phyloP scores from a whole-genome alignment of 768 basidiomycete genomes.

The Kwoniella botswanensis region DNA sequence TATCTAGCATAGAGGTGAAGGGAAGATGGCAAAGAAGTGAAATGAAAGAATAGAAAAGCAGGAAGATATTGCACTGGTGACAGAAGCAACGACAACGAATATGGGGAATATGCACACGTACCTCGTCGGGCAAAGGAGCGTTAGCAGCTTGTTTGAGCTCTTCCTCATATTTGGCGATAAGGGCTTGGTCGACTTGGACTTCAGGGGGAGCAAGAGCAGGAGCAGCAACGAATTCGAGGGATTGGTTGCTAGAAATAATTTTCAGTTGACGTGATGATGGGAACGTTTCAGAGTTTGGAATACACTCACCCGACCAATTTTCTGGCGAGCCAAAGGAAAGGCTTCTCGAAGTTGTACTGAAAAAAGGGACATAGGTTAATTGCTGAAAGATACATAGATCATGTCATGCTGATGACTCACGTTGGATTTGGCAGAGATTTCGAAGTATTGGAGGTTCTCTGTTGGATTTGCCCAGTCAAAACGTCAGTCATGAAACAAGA shows the following conservation, averaged over 20 bases:
- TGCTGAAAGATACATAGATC: neutral
- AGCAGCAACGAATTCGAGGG: constrained; percentile 94
- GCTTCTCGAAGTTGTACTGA: constrained; percentile 97
- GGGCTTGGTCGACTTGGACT: constrained; percentile 74
- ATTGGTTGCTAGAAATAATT: constrained; percentile 67
- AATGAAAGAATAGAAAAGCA: neutral
- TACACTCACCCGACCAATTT: constrained; percentile 89
- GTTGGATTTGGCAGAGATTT: constrained; percentile 99
- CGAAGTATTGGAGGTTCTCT: constrained; percentile 98
- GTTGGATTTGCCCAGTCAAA: neutral
- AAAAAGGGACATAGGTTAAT: neutral
- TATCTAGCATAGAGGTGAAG: too few relatives aligned
- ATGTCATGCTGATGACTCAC: constrained; percentile 21
- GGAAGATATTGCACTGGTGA: neutral
- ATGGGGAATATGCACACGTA: constrained; percentile 27
- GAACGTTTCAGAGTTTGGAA: neutral
- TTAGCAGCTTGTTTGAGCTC: constrained; percentile 86
- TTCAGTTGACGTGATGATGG: neutral
- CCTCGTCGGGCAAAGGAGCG: constrained; percentile 97
- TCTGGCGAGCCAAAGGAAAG: constrained; percentile 98
- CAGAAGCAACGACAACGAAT: neutral
- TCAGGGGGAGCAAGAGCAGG: constrained; percentile 95
- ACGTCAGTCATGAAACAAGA: too few relatives aligned
- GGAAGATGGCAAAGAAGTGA: too few relatives aligned
- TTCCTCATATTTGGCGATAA: constrained; percentile 78